Evolutionary conservation across 805 yeast genomes (phyloP).

Genomic region (Candida sanyiensis): DNA sequence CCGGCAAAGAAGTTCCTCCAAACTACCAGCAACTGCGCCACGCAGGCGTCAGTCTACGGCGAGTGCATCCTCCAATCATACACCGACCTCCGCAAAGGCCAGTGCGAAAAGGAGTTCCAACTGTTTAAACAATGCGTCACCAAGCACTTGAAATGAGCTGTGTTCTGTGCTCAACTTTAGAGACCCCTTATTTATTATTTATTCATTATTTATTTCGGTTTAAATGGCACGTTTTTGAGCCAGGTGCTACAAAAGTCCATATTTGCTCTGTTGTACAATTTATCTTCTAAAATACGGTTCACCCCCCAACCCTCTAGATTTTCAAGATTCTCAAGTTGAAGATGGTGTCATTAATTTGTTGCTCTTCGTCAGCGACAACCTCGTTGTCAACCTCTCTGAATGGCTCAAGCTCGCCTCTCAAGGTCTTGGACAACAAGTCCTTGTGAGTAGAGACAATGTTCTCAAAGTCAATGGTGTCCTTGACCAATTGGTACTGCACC

Average conservation of each 20-base stretch:
- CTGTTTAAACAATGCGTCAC: constrained; percentile 47
- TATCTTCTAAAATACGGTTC: constrained; percentile 1
- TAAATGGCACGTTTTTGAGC: neutral
- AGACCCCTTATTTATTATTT: neutral
- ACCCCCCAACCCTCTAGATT: constrained; percentile 33
- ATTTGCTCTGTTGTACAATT: neutral
- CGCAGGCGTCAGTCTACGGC: constrained; percentile 45
- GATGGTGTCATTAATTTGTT: constrained; percentile 70
- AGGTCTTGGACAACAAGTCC: constrained; percentile 68
- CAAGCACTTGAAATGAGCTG: constrained; percentile 12
- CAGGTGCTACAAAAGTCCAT: constrained; percentile 1
- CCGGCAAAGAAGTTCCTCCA: constrained; percentile 39
- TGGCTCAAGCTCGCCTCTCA: constrained; percentile 49
- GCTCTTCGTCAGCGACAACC: constrained; percentile 84
- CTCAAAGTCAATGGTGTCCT: constrained; percentile 59
- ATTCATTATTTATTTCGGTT: neutral
- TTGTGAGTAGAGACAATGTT: constrained; percentile 57
- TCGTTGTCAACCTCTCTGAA: constrained; percentile 38
- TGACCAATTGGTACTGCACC: constrained; percentile 68
- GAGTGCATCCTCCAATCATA: constrained; percentile 48
- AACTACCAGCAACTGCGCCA: constrained; percentile 36
- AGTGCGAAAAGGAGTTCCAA: constrained; percentile 47
- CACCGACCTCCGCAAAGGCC: constrained; percentile 43
- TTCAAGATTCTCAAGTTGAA: constrained; percentile 74
- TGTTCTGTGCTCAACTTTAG: neutral